Evolutionary conservation across 2,329 filamentous ascomycete species (phyloP).

Genomic region (Fusarium sp.): DNA sequence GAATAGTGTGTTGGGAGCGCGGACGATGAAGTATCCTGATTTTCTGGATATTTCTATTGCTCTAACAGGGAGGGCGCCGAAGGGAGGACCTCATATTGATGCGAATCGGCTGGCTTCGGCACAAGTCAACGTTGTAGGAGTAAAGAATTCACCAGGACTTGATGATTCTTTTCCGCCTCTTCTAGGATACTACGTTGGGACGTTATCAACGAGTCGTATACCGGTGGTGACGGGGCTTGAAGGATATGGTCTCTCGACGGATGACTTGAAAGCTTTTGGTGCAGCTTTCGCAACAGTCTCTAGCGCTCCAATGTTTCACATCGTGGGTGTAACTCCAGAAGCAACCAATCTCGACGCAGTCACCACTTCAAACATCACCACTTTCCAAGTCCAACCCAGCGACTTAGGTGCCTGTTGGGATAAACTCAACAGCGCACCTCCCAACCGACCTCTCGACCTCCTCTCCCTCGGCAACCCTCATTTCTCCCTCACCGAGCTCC

Average conservation of each 20-base stretch:
- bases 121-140: constrained; percentile 45
- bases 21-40: constrained; percentile 39
- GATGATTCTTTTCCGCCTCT: constrained; percentile 40
- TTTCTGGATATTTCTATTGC: constrained; percentile 36
- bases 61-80: constrained; percentile 34
- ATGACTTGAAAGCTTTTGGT: constrained; percentile 38
- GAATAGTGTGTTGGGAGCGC: constrained; percentile 38
- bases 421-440: constrained; percentile 19
- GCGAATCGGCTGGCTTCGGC: constrained; percentile 23
- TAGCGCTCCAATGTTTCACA: constrained; percentile 41
- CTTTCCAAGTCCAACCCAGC: not conserved
- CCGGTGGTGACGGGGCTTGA: constrained; percentile 33
- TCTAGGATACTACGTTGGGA: constrained; percentile 34
- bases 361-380: not conserved
- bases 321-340: constrained; percentile 34
- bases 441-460: constrained; percentile 12
- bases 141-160: not conserved
- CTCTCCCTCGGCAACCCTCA: constrained; percentile 38
- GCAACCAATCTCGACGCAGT: constrained; percentile 15
- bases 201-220: constrained; percentile 23
- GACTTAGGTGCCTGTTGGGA: constrained; percentile 21
- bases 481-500: constrained; percentile 32
- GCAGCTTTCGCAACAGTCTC: constrained; percentile 40
- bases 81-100: constrained; percentile 21
- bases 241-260: constrained; percentile 3